Percentiles rank a stretch among this genome's conserved stretches.
Conservation (phyloP, 1,139 yeast genomes). For the Debaryomycetaceae sp. region DNA sequence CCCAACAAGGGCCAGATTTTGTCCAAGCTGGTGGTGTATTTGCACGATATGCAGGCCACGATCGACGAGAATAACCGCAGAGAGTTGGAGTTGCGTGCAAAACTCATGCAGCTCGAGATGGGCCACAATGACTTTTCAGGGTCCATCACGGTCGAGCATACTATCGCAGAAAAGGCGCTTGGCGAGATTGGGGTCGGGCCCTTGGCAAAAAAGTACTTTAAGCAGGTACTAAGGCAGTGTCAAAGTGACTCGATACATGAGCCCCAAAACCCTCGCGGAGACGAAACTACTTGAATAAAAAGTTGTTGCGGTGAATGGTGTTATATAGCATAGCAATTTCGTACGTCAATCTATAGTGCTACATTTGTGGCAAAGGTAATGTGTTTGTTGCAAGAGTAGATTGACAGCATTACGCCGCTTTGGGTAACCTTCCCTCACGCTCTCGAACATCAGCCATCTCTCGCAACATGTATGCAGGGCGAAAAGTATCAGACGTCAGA, state of each 20-base stretch:
- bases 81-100: constrained; percentile 64
- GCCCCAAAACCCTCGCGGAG: no score
- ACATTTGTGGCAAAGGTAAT: no score
- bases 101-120: constrained; percentile 45
- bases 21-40: constrained; percentile 76
- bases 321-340: no score
- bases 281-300: no score
- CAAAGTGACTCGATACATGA: no score
- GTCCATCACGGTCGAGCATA: constrained; percentile 32
- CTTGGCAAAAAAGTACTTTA: constrained; percentile 41
- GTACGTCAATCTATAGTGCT: no score
- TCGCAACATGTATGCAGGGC: constrained; percentile 55
- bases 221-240: constrained; percentile 18
- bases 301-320: no score
- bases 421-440: constrained; percentile 30
- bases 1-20: constrained; percentile 91
- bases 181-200: constrained; percentile 80
- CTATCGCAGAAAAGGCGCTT: constrained; percentile 73
- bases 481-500: constrained; percentile 20
- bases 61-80: constrained; percentile 70
- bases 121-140: constrained; percentile 24
- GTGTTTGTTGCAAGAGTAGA: no score
- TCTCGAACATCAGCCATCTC: constrained; percentile 54
- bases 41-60: constrained; percentile 58
- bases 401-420: no score